Evolutionary conservation across 1,284 basidiomycete genomes (phyloP).

Genomic region (Spongispora temasekensis): DNA sequence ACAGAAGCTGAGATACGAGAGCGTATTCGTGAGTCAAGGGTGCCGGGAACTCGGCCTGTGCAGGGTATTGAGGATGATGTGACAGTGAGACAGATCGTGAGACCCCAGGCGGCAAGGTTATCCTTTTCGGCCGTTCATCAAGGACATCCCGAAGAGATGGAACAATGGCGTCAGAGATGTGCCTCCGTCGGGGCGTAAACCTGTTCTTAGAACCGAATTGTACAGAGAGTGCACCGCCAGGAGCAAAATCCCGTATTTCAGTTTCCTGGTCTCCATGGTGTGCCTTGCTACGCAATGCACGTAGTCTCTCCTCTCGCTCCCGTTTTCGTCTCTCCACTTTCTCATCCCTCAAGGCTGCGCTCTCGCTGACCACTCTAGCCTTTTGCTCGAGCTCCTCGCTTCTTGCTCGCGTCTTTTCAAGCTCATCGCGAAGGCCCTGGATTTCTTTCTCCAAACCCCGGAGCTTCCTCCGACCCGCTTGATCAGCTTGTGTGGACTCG

Average conservation of each 20-base stretch:
- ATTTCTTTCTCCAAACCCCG: constrained; percentile 80
- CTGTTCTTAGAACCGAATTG: constrained; percentile 28
- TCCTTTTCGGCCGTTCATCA: constrained; percentile 23
- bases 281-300: constrained; percentile 43
- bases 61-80: constrained; percentile 18
- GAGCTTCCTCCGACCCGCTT: constrained; percentile 65
- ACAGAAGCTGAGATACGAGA: constrained; percentile 68
- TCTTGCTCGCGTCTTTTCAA: constrained; percentile 68
- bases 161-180: constrained; percentile 31
- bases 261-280: constrained; percentile 32
- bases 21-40: constrained; percentile 45
- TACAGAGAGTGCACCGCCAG: constrained; percentile 45
- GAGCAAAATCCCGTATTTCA: constrained; percentile 62
- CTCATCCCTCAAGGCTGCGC: constrained; percentile 44
- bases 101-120: constrained; percentile 15
- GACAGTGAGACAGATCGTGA: constrained; percentile 32
- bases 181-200: constrained; percentile 25
- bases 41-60: constrained; percentile 15
- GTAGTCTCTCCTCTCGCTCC: constrained; percentile 57
- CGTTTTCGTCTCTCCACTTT: constrained; percentile 52
- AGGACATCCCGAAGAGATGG: constrained; percentile 4
- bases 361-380: constrained; percentile 44
- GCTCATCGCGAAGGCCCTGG: constrained; percentile 62
- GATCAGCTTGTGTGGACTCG: constrained; percentile 67
- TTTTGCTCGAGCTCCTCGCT: constrained; percentile 72